A percentile compares a stretch with the other conserved stretches of the same genome.
Evolutionary conservation across 2,329 filamentous ascomycete species (phyloP).

Genomic region (Aspergillus ochraceoroseus): DNA sequence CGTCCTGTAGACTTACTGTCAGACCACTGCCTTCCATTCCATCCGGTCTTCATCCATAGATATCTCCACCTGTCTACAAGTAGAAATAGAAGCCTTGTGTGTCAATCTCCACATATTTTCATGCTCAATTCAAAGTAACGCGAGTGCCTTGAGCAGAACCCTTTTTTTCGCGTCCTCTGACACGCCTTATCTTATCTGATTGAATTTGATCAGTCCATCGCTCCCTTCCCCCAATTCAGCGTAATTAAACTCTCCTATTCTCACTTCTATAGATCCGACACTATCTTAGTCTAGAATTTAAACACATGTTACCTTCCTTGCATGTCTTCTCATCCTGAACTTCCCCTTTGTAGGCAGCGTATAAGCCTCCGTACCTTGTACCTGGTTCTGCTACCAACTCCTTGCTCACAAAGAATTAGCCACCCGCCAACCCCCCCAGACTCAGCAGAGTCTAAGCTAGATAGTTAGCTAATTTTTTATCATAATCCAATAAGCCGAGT

Average conservation of each 20-base stretch:
- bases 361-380: not conserved
- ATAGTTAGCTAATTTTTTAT: constrained; percentile 2
- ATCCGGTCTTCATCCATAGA: constrained; percentile 18
- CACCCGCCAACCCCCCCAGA: constrained; percentile 5
- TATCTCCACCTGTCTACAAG: constrained; percentile 13
- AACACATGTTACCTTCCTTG: no score
- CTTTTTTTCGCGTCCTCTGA: not conserved
- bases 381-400: not conserved
- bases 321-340: no score
- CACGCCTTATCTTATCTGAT: constrained; percentile 8
- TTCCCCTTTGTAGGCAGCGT: not conserved
- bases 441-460: not conserved
- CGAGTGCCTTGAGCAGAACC: not conserved
- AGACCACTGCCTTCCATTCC: constrained; percentile 17
- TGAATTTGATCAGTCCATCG: not conserved
- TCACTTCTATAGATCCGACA: no score
- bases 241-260: not conserved
- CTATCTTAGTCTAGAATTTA: no score
- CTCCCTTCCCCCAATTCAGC: not conserved
- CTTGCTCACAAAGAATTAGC: constrained; percentile 11
- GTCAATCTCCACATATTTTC: constrained; percentile 11
- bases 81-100: no score
- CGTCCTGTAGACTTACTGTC: constrained; percentile 11
- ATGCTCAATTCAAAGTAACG: no score
- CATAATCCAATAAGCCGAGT: constrained; percentile 9